Percentiles rank a stretch among this genome's conserved stretches.
Conservation (phyloP, 2,329 filamentous ascomycete species). For the Alternaria triticina region DNA sequence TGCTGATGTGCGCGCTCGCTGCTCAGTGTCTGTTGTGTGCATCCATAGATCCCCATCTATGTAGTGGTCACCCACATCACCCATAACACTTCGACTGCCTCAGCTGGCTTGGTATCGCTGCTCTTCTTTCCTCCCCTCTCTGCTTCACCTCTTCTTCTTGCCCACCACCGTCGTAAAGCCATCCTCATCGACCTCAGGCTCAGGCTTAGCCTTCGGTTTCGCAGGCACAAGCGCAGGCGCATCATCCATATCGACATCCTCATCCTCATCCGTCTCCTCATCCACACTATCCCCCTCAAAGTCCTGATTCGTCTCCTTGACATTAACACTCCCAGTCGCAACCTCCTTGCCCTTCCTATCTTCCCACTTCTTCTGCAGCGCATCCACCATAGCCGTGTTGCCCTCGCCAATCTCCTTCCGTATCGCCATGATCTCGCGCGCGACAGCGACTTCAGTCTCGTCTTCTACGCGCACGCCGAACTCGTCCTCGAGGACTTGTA, state of each 20-base stretch:
- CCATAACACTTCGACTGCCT: not conserved
- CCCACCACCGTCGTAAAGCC: constrained; percentile 52
- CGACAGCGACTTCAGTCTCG: constrained; percentile 78
- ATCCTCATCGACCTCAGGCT: constrained; percentile 51
- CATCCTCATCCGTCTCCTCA: constrained; percentile 59
- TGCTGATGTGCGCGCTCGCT: not conserved
- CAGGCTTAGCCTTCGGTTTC: constrained; percentile 41
- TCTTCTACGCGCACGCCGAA: constrained; percentile 94
- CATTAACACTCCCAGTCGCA: constrained; percentile 53
- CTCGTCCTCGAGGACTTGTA: constrained; percentile 94
- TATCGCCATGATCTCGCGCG: constrained; percentile 72
- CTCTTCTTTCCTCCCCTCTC: not conserved
- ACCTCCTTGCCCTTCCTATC: constrained; percentile 65
- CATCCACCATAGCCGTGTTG: constrained; percentile 68
- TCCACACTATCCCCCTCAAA: constrained; percentile 52
- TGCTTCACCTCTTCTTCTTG: constrained; percentile 46
- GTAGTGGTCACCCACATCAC: not conserved
- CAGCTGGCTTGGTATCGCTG: not conserved
- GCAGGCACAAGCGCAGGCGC: constrained; percentile 44
- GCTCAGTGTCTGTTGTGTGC: not conserved
- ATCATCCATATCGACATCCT: constrained; percentile 47
- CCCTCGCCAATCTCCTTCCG: constrained; percentile 69
- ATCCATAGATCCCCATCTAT: not conserved
- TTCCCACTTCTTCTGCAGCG: constrained; percentile 68
- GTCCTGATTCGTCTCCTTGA: constrained; percentile 65